Evolutionary conservation across 768 basidiomycete genomes (phyloP), one percentile per base, ranked within the genome.

Genomic region (Amyloporia xantha): DNA sequence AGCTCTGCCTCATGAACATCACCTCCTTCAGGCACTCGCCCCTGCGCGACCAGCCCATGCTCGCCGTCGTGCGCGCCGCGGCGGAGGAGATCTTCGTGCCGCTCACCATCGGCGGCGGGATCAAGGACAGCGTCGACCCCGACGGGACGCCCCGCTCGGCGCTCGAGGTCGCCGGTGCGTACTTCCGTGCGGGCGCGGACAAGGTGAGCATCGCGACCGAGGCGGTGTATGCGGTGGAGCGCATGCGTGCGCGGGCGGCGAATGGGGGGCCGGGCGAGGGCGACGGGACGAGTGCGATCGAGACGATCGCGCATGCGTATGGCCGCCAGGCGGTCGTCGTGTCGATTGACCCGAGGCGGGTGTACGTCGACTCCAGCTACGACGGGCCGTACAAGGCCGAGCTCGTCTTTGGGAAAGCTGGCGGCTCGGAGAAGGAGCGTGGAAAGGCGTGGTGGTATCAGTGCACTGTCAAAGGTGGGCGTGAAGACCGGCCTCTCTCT

Each of bases 1-100:
- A 99, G 68, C 74, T 99, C 28, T 96, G 92, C 64, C 82, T 99
- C 54, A 85, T 99, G 64, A 99, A 99, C 70, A 99, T 99, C 74
- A 99, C 96, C 13, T 96, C 95, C 54, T 99, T 99, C 81, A 89
- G 96, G 53, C 86, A 89, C 60, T 97, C 92, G 12, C 94, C 96
- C 1, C 75, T 99, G 28, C 84, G 76, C 38, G 96, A 98, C 68
- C 96, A 99, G 68, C 96, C 96, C 0, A 98, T 99, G 96, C 79
- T 99, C 47, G 89, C 91, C 27, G 89, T 99, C 59, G 91, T 98
- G 36, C 84, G 86, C 48, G 82, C 83, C 0, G 87, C 94, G 0
- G 93, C 96, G 1, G 81, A 91, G 65, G 78, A 81, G 45, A 80
- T 98, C 39, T 98, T 94, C 59, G 92, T 99, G 1, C 96, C 96